A percentile compares a stretch with the other conserved stretches of the same genome.
Conservation (phyloP, 108 stramenopile species). For the Nitzschia sp. region DNA sequence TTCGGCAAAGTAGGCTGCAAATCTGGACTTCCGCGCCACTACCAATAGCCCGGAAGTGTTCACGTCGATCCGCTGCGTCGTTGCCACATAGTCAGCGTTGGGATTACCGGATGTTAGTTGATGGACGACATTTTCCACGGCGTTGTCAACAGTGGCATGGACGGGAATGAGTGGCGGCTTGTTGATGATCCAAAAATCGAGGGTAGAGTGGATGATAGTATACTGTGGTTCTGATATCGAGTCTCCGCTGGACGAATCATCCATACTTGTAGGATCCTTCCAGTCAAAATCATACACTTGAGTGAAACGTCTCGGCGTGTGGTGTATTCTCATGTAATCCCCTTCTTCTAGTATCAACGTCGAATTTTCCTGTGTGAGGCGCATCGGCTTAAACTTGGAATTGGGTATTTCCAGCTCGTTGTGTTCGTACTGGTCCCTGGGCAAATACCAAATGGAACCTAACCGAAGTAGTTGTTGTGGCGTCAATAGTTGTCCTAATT, state of each 20-base stretch:
- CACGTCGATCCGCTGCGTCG: constrained; percentile 78
- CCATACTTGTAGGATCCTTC: constrained; percentile 21
- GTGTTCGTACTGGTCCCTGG: constrained; percentile 28
- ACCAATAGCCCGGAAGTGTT: constrained; percentile 85
- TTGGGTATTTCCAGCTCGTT: constrained; percentile 19
- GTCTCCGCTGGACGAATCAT: neutral
- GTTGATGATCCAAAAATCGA: constrained; percentile 64
- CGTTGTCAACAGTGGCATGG: constrained; percentile 84
- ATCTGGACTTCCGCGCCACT: constrained; percentile 68
- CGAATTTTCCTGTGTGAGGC: constrained; percentile 54
- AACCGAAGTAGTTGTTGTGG: constrained; percentile 60
- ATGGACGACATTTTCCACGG: constrained; percentile 70
- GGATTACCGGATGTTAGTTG: constrained; percentile 20
- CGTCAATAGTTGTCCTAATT: constrained; percentile 14
- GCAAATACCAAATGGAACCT: constrained; percentile 78
- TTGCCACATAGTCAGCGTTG: constrained; percentile 49
- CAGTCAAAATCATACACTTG: constrained; percentile 63
- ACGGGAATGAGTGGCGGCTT: constrained; percentile 82
- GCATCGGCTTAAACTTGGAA: constrained; percentile 43
- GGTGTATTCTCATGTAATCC: constrained; percentile 84
- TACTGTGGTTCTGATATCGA: constrained; percentile 19
- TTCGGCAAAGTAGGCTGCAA: constrained; percentile 84
- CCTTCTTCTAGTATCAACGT: constrained; percentile 38
- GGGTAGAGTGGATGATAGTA: constrained; percentile 54
- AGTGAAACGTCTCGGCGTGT: constrained; percentile 72